Conservation (phyloP, 2,329 filamentous ascomycete species). For the Plectosphaerella plurivora region DNA sequence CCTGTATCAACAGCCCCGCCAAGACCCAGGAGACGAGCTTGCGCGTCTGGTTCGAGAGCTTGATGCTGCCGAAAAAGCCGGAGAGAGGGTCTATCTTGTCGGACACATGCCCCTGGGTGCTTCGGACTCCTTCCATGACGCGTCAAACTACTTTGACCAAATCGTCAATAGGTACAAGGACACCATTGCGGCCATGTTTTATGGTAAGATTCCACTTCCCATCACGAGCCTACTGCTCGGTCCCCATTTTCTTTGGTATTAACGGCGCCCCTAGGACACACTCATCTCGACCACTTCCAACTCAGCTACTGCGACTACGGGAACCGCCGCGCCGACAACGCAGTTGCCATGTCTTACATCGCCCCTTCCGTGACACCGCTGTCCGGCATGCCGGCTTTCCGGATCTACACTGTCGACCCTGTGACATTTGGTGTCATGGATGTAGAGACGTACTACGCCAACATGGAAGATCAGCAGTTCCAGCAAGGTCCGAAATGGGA, state of each 20-base stretch:
- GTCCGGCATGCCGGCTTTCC: constrained; percentile 51
- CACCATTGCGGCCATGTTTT: constrained; percentile 53
- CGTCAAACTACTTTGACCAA: constrained; percentile 47
- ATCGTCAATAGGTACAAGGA: constrained; percentile 48
- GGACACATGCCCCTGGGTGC: constrained; percentile 52
- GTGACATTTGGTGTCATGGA: constrained; percentile 52
- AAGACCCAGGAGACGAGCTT: constrained; percentile 49
- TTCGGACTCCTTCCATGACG: constrained; percentile 46
- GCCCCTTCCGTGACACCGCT: constrained; percentile 50
- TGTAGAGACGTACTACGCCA: constrained; percentile 47
- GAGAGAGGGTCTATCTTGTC: constrained; percentile 52
- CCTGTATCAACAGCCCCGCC: constrained; percentile 45
- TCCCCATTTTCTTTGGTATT: not conserved
- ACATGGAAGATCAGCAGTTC: constrained; percentile 42
- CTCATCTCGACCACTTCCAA: constrained; percentile 52
- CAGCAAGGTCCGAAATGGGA: constrained; percentile 43
- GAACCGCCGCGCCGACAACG: constrained; percentile 33
- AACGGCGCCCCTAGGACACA: constrained; percentile 31
- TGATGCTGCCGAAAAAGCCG: constrained; percentile 43
- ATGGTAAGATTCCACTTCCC: constrained; percentile 18
- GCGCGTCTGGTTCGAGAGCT: constrained; percentile 51
- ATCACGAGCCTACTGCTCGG: not conserved
- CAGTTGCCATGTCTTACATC: constrained; percentile 48
- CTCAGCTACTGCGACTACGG: constrained; percentile 47
- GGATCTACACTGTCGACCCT: constrained; percentile 54